Base-by-base conservation (phyloP, 2,329 filamentous ascomycete genomes). In the Fusarium torreyae region DNA sequence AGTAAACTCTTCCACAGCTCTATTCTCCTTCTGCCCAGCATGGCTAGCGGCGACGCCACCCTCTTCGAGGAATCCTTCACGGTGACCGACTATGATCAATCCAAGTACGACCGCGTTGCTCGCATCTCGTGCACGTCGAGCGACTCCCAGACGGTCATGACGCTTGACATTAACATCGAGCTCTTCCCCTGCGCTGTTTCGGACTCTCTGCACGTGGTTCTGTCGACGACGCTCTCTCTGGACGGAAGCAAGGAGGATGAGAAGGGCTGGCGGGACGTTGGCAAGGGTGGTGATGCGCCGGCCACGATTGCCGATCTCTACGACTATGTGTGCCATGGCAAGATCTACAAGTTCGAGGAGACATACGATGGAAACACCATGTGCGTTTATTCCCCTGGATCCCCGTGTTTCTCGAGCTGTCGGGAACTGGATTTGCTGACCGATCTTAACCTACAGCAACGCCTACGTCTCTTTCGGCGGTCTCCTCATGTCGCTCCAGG, bases 401-500 rank as follows among this genome's bases (percentile, higher is more conserved):
- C n/a, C 15, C 33, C 42, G 11, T 33, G 42, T 52, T 26, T 17
- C 31, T 10, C 15, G n/a, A 56, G 10, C 15, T 18, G 20, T 13
- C 28, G 13, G 52, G 43, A 33, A n/a, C 18, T 20, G 34, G 33
- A 17, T 59, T 20, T 66, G 49, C 68, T 71, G 50, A 72, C 67
- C 43, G 31, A 39, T 44, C 44, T 43, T 48, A 17, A 61, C 54
- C 48, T 42, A 70, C 73, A 98, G 95, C 79, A 97, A 97, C 79
- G 93, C 94, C 28, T 99, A 95, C 81, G 87, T 97, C 73, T 97
- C 94, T 2, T 99, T 98, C 76, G 96, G 96, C 48, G 96, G 96
- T 9, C 84, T 99, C 69, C 82, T 99, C 75, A 91, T 98, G 82
- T 94, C 92, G 75, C 87, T 99, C 57, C 92, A 97, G 76, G 96